Evolutionary conservation across 306 rosid genomes (phyloP).

Genomic region (Adenanthera pavonina): DNA sequence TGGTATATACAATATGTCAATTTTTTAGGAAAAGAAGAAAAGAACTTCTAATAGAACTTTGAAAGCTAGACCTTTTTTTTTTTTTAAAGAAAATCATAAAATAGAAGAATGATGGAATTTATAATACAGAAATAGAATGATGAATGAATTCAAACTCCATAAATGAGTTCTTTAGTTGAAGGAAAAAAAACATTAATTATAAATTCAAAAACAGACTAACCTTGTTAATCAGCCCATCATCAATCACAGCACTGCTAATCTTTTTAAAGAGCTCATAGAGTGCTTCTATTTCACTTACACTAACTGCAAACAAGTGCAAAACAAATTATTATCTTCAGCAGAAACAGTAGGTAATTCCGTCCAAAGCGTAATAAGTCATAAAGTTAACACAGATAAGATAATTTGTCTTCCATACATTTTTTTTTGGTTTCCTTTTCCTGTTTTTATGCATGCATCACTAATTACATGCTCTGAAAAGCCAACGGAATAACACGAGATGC

Average conservation of each 20-base stretch:
- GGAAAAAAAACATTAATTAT: background rate
- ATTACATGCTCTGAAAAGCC: conserved; percentile 30
- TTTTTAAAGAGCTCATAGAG: conserved; percentile 83
- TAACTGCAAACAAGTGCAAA: conserved; percentile 52
- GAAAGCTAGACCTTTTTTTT: background rate
- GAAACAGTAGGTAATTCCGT: background rate
- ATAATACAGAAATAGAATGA: background rate
- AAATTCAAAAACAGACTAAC: conserved; percentile 42
- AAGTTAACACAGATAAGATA: background rate
- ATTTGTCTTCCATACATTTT: background rate
- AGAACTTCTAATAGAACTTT: background rate
- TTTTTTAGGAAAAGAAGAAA: background rate
- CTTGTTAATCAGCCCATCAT: conserved; percentile 83
- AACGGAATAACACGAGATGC: conserved; percentile 17
- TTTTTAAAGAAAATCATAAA: background rate
- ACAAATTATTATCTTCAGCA: background rate
- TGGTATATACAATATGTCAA: background rate
- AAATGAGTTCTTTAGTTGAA: background rate
- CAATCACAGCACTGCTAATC: conserved; percentile 82
- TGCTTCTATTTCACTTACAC: conserved; percentile 86
- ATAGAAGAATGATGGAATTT: conserved; percentile 3
- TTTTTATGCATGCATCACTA: conserved; percentile 1
- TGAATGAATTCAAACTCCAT: background rate
- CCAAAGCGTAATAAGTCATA: background rate
- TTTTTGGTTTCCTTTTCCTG: background rate